Percentiles rank a stretch among this genome's conserved stretches.
Conservation (phyloP, 805 yeast species). For the Nakazawaea ishiwadae region DNA sequence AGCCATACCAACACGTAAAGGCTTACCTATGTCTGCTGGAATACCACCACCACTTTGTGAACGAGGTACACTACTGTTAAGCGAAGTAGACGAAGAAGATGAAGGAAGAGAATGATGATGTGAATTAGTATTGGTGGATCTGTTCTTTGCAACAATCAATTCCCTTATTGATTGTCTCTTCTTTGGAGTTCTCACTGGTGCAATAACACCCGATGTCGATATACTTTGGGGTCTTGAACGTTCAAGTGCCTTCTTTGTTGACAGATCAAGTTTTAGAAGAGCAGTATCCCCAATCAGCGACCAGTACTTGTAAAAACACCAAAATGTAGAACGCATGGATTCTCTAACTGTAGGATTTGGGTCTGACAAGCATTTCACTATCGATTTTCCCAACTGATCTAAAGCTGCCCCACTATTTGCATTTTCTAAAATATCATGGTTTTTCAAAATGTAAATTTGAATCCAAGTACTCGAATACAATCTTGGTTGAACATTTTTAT, state of each 20-base stretch:
- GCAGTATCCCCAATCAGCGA: slow-evolving; percentile 44
- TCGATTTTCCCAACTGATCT: slow-evolving; percentile 44
- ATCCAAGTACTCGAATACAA: slow-evolving; percentile 68
- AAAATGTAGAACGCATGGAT: slow-evolving; percentile 64
- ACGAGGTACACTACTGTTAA: not conserved
- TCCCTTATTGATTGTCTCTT: slow-evolving; percentile 45
- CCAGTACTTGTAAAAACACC: slow-evolving; percentile 58
- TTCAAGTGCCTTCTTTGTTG: slow-evolving; percentile 56
- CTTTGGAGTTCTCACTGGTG: slow-evolving; percentile 13
- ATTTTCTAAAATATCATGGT: slow-evolving; percentile 30
- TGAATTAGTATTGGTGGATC: too few species aligned
- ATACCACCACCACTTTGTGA: not conserved
- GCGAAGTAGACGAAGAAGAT: slow-evolving; percentile 22
- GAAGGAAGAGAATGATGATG: too few species aligned
- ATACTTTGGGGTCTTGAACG: slow-evolving; percentile 44
- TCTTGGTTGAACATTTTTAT: slow-evolving; percentile 70
- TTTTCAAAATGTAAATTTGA: slow-evolving; percentile 53
- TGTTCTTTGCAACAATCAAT: slow-evolving; percentile 38
- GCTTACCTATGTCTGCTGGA: slow-evolving; percentile 4
- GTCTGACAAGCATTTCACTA: slow-evolving; percentile 64
- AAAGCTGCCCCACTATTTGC: slow-evolving; percentile 22
- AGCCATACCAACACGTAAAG: not conserved
- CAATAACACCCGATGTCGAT: slow-evolving; percentile 17
- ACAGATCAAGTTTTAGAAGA: slow-evolving; percentile 34
- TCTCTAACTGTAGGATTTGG: slow-evolving; percentile 80